Conservation (phyloP, 805 yeast species). For the Maudiozyma pseudohumilis region DNA sequence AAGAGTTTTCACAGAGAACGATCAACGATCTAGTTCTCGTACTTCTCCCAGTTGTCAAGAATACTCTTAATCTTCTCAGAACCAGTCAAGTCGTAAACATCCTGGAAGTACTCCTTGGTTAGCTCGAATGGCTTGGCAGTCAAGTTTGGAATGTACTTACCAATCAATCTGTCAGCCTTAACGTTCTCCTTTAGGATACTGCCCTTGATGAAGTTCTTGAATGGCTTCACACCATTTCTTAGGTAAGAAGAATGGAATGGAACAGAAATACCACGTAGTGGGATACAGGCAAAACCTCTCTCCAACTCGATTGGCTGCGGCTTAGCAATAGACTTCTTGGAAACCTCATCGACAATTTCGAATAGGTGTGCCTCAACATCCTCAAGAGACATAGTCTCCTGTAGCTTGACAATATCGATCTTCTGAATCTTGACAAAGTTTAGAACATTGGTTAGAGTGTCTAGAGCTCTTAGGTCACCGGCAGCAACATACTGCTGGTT, state of each 20-base stretch:
- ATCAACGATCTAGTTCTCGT: slow-evolving; percentile 32
- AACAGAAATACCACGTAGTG: slow-evolving; percentile 97
- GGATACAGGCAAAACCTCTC: slow-evolving; percentile 97
- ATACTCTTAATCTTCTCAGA: slow-evolving; percentile 85
- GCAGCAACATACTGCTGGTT: slow-evolving; percentile 98
- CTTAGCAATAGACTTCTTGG: slow-evolving; percentile 72
- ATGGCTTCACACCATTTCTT: slow-evolving; percentile 97
- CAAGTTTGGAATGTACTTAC: slow-evolving; percentile 96
- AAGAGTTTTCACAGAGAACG: background rate
- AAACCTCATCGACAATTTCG: slow-evolving; percentile 80
- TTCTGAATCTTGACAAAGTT: slow-evolving; percentile 90
- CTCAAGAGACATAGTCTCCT: slow-evolving; percentile 72
- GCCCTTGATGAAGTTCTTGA: slow-evolving; percentile 94
- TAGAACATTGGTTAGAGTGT: slow-evolving; percentile 84
- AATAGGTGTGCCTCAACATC: slow-evolving; percentile 80
- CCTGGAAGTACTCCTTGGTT: slow-evolving; percentile 94
- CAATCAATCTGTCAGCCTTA: slow-evolving; percentile 85
- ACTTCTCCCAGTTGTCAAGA: slow-evolving; percentile 91
- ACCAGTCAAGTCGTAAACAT: slow-evolving; percentile 83
- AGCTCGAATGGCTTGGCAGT: slow-evolving; percentile 96
- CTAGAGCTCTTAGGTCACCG: slow-evolving; percentile 94
- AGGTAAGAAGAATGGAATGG: slow-evolving; percentile 99
- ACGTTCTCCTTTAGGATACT: slow-evolving; percentile 92
- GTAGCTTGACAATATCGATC: slow-evolving; percentile 82
- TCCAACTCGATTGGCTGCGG: slow-evolving; percentile 95